These are phyloP conservation scores for Boletus vinaceobasis DNA, from an alignment of 768 basidiomycete species.

Conservation along the genomic window DNA sequence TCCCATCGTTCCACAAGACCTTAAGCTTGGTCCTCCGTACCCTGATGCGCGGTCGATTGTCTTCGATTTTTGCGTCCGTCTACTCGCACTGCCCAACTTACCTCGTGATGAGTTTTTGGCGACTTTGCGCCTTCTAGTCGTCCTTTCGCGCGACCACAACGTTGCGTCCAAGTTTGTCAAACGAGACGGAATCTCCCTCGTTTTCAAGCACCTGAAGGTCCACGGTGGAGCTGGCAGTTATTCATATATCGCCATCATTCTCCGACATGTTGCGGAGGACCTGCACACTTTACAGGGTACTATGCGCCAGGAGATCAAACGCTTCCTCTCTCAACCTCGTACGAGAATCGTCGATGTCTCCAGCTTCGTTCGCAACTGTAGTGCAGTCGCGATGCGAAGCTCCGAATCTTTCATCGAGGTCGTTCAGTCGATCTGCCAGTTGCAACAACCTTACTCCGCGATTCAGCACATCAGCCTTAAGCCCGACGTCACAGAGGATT, in stretches of 20 bases:
- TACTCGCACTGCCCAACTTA: slow-evolving; percentile 62
- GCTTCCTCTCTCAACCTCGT: slow-evolving; percentile 74
- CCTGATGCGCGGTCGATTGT: slow-evolving; percentile 58
- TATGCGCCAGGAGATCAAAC: slow-evolving; percentile 81
- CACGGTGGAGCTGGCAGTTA: slow-evolving; percentile 64
- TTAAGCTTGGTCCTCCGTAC: slow-evolving; percentile 60
- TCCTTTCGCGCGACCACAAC: slow-evolving; percentile 72
- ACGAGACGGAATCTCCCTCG: slow-evolving; percentile 53
- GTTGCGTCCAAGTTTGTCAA: slow-evolving; percentile 67
- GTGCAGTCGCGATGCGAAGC: slow-evolving; percentile 78
- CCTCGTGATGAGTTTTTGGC: slow-evolving; percentile 82
- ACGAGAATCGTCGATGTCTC: slow-evolving; percentile 64
- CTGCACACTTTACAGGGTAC: slow-evolving; percentile 54
- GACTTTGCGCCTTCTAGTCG: slow-evolving; percentile 74
- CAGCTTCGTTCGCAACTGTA: slow-evolving; percentile 72
- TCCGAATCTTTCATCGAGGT: slow-evolving; percentile 71
- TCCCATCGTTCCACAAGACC: slow-evolving; percentile 46
- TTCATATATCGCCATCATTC: slow-evolving; percentile 78
- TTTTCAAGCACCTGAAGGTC: slow-evolving; percentile 67
- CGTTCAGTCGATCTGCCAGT: slow-evolving; percentile 65
- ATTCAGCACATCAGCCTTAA: slow-evolving; percentile 60
- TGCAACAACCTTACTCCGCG: slow-evolving; percentile 61
- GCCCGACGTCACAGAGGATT: slow-evolving; percentile 29
- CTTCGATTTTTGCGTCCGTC: slow-evolving; percentile 72
- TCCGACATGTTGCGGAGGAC: slow-evolving; percentile 93